Conservation (phyloP, 306 rosid species). For the Trifolium repens region DNA sequence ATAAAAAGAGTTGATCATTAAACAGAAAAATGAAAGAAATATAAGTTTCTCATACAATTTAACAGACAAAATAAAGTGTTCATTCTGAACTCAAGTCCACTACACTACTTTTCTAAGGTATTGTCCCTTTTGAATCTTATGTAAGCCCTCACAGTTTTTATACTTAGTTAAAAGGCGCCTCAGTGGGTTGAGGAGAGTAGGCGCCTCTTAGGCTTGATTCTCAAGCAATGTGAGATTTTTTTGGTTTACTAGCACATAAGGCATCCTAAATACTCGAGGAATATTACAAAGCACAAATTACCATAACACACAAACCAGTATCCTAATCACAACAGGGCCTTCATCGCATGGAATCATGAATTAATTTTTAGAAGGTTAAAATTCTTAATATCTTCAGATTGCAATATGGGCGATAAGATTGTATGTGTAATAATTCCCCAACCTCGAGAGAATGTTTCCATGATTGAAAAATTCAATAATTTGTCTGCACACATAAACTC, state of each 20-base stretch:
- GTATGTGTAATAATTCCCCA: not conserved
- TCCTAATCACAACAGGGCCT: not conserved
- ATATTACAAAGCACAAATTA: slow-evolving; percentile 23
- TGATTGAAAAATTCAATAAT: not conserved
- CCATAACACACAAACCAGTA: slow-evolving; percentile 17
- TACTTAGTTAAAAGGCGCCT: no score
- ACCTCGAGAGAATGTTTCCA: not conserved
- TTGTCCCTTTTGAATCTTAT: not conserved
- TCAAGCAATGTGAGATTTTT: not conserved
- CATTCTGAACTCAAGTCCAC: not conserved
- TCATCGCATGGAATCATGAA: slow-evolving; percentile 3
- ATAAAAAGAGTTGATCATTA: slow-evolving; percentile 26
- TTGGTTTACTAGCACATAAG: not conserved
- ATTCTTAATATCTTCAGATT: not conserved
- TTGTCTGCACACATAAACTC: not conserved
- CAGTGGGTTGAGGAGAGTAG: not conserved
- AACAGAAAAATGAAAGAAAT: slow-evolving; percentile 30
- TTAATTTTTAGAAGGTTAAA: not conserved
- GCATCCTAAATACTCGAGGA: slow-evolving; percentile 2
- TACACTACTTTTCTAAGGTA: not conserved
- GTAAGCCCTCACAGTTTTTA: no score
- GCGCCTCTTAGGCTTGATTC: not conserved
- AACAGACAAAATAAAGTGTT: not conserved
- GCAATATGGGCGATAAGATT: not conserved
- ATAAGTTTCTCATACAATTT: slow-evolving; percentile 1